phyloP scores from a whole-genome alignment of 148 eudicot species.

The Arbutus unedo region DNA sequence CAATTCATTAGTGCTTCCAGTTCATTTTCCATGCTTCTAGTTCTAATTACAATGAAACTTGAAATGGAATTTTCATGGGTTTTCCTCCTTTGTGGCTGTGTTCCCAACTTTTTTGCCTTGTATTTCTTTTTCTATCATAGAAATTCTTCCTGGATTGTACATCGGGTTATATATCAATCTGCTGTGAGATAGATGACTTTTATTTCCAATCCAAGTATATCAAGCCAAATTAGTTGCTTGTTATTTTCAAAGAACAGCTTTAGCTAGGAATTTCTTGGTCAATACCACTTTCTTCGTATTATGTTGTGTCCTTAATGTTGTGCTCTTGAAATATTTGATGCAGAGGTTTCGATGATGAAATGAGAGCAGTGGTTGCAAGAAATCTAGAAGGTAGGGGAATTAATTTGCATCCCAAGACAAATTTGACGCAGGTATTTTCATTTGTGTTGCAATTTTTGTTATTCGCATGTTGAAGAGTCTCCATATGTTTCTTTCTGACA shows the following conservation, averaged over 20 bases:
- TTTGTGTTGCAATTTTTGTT: background rate
- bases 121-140: background rate
- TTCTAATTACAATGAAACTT: background rate
- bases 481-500: background rate
- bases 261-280: slow-evolving; percentile 2
- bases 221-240: background rate
- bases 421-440: slow-evolving; percentile 59
- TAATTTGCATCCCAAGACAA: slow-evolving; percentile 73
- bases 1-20: background rate
- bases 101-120: background rate
- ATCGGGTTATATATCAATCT: background rate
- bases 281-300: background rate
- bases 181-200: background rate
- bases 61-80: background rate
- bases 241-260: background rate
- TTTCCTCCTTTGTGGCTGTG: background rate
- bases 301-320: slow-evolving; percentile 12
- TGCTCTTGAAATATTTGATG: slow-evolving; percentile 12
- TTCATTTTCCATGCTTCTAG: background rate
- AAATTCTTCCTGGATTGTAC: background rate
- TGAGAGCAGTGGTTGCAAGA: slow-evolving; percentile 91
- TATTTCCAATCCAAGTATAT: background rate
- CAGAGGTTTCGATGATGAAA: slow-evolving; percentile 99
- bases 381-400: slow-evolving; percentile 93
- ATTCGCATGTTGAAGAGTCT: background rate